Base-by-base conservation (phyloP, 257 asterid species). In the Verbascum thapsus region DNA sequence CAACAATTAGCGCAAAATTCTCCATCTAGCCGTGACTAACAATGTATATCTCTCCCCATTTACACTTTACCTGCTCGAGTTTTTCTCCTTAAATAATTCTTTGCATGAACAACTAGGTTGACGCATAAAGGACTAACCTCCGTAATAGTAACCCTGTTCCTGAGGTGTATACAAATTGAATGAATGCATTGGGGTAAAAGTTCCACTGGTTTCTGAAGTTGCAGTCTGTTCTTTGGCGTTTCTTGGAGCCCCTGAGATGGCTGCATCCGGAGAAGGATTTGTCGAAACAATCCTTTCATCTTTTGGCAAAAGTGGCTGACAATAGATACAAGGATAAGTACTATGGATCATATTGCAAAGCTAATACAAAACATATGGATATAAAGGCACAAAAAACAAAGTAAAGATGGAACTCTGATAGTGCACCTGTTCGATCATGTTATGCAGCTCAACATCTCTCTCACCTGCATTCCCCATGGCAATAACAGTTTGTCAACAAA, bases 241-340 rank as follows among this genome's bases (percentile, higher is more conserved):
- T 51, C 73, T 72, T 47, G 85, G 67, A 72, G 83, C 76, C 70
- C 83, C 82, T 39, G 80, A 42, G 62, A 78, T 65, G 72, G 78
- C 80, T 71, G 73, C 77, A 76, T 75, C 80, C 48, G 81, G 74
- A 69, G 83, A 62, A 76, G 83, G 76, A 78, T 83, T 88, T 61
- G 84, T 80, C 60, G 96, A 72, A 74, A 74, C 78, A 66, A 79
- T 66, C 80, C 92, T 84, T 79, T 87, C 96, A 77, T 85, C 96
- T 78, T 90, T 90, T 53, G 94, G 91, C 20, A 84, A 72, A 76
- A 84, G 71, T 48, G 87, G 80, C 99, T 90, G 84, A 66, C 51
- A 70, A 72, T 66, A 77, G 76, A 71, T 68, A 64, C 67, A 66
- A 76, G 68, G 53, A 63, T 64, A 69, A 75, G 65, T 51, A 59